Evolutionary conservation across 75 land plant species (phyloP), one percentile per base, ranked within the genome.

Genomic region (Adiantum capillusveneris): DNA sequence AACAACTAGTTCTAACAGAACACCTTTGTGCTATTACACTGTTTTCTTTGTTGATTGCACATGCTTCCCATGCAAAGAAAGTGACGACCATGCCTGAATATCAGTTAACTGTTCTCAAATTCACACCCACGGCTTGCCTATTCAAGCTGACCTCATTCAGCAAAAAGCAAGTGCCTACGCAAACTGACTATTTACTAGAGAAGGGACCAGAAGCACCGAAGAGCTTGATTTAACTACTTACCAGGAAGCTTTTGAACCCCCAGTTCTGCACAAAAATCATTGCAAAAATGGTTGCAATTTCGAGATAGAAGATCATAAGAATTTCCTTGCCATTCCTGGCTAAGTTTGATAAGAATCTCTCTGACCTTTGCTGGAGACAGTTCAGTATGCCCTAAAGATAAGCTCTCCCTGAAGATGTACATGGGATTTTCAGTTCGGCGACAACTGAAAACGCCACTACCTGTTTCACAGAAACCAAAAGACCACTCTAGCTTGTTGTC

Each of bases 281-380:
- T 95, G 73, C 97, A 91, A 67, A 91, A 91, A 67, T 91, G 97
- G 44, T 91, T 91, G 75, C 97, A 91, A 54, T 91, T 91, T 44
- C 75, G 82, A 9, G 86, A 46, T 1, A 91, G 66, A 50, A 91
- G 60, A 62, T 91, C 97, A 73, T 91, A 91, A 0, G 73, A 62
- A 31, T 42, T 36, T 21, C 97, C 97, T 27, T 74, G 89, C 97
- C 97, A 91, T 58, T 84, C 86, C 42, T 68, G 56, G 54, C 79
- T 75, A 31, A 91, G 88, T 28, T 77, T 84, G 41, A 64, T 67
- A 57, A 91, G 17, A 18, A 79, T 80, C 68, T 72, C 69, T 24
- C 71, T 79, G 21, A 91, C 93, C 57, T 75, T 60, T 26, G 34
- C 34, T n/a, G 59, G 60, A 22, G 94, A 75, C 50, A 70, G 70